A percentile compares a stretch with the other conserved stretches of the same genome.
Conservation (phyloP, 495 filamentous ascomycete species). For the Podospora pseudocomata region DNA sequence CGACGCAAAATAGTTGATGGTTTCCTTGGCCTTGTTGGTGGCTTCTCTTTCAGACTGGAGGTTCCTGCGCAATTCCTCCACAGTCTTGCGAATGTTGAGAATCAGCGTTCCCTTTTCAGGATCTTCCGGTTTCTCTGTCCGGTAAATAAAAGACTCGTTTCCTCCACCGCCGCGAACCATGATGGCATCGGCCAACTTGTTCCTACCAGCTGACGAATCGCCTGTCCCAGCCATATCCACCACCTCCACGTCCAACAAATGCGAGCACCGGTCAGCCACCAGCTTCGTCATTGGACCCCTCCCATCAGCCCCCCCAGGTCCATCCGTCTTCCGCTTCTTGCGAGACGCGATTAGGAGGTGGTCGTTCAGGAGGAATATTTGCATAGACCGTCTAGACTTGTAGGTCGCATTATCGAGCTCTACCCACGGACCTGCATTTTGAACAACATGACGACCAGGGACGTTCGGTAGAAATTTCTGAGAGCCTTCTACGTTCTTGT, state of each 20-base stretch:
- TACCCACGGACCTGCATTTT: slow-evolving; percentile 87
- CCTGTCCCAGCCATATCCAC: slow-evolving; percentile 73
- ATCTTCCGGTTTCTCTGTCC: slow-evolving; percentile 69
- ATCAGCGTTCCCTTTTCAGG: slow-evolving; percentile 75
- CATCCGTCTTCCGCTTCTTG: slow-evolving; percentile 83
- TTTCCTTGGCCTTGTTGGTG: slow-evolving; percentile 70
- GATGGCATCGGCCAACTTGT: slow-evolving; percentile 79
- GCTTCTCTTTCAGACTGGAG: slow-evolving; percentile 79
- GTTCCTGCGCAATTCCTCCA: slow-evolving; percentile 82
- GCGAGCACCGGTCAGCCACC: slow-evolving; percentile 92
- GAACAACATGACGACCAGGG: slow-evolving; percentile 83
- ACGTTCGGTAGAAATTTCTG: slow-evolving; percentile 94
- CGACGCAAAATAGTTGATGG: slow-evolving; percentile 73
- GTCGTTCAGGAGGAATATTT: slow-evolving; percentile 90
- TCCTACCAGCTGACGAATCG: slow-evolving; percentile 52
- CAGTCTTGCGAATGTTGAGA: slow-evolving; percentile 82
- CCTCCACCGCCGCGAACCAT: slow-evolving; percentile 79
- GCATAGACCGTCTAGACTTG: slow-evolving; percentile 79
- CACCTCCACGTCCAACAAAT: slow-evolving; percentile 87
- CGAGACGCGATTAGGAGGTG: slow-evolving; percentile 85
- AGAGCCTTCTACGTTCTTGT: slow-evolving; percentile 92
- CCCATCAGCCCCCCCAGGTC: slow-evolving; percentile 51
- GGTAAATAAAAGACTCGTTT: slow-evolving; percentile 85
- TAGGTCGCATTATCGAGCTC: slow-evolving; percentile 96
- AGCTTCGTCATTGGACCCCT: slow-evolving; percentile 70